Evolutionary conservation across 1,139 yeast genomes (phyloP).

Genomic region (Geotrichum siamense): DNA sequence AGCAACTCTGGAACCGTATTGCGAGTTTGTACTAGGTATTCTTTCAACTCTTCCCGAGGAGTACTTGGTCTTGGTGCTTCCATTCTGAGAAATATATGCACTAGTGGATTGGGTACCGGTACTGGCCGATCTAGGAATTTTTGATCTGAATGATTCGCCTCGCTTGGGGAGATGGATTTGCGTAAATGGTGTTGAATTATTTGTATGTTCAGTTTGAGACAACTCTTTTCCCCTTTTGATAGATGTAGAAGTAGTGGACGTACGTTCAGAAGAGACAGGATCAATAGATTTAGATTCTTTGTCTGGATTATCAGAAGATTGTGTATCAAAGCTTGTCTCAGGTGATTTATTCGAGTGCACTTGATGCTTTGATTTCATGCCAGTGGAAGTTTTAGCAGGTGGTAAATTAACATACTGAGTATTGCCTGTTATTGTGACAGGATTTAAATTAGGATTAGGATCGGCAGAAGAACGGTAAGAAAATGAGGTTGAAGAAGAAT

Average conservation of each 20-base stretch:
- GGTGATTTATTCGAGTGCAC: not conserved
- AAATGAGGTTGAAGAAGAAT: conserved; percentile 16
- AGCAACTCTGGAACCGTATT: not conserved
- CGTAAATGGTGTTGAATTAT: not conserved
- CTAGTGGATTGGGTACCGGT: not conserved
- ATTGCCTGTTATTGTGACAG: not conserved
- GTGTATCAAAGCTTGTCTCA: not conserved
- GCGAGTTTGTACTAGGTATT: not conserved
- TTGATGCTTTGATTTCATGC: not conserved
- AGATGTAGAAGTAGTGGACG: not conserved
- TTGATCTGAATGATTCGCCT: not conserved
- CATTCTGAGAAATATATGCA: not conserved
- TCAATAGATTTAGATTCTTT: no score
- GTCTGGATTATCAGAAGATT: not conserved
- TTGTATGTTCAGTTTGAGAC: not conserved
- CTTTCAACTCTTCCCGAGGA: not conserved
- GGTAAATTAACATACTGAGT: not conserved
- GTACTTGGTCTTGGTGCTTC: not conserved
- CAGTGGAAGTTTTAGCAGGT: not conserved
- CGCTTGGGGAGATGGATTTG: not conserved
- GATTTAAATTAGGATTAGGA: not conserved
- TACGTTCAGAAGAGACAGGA: not conserved
- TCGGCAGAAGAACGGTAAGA: conserved; percentile 10
- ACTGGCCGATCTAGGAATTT: not conserved
- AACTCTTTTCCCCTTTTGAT: not conserved